phyloP scores from a whole-genome alignment of 768 basidiomycete species.

The Agaricus sinodeliciosus region DNA sequence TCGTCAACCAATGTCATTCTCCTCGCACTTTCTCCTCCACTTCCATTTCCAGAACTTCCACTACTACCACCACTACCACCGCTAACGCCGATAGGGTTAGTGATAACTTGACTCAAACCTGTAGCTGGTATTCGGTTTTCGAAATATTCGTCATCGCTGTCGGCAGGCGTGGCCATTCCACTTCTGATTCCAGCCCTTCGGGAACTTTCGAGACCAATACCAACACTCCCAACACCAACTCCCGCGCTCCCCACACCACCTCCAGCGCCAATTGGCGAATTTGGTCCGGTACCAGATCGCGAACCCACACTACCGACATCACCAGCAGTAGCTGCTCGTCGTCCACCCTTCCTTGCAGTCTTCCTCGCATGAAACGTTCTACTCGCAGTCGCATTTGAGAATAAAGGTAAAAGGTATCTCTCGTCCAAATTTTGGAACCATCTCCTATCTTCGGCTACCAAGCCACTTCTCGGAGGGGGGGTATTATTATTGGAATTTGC shows the following conservation, averaged over 20 bases:
- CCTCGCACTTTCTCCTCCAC: conserved; percentile 11
- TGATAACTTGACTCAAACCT: conserved; percentile 28
- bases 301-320: conserved; percentile 6
- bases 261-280: neutral
- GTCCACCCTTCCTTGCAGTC: conserved; percentile 41
- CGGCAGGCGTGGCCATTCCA: conserved; percentile 27
- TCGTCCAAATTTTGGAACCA: conserved; percentile 98
- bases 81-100: neutral
- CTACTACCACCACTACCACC: neutral
- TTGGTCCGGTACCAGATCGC: conserved; percentile 1
- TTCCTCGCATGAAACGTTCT: conserved; percentile 78
- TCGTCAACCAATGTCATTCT: conserved; percentile 30
- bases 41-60: neutral
- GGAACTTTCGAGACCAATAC: neutral
- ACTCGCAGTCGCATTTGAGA: conserved; percentile 87
- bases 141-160: conserved; percentile 31
- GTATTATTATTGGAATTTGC: conserved; percentile 6
- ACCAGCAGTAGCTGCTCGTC: conserved; percentile 21
- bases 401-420: conserved; percentile 86
- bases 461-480: conserved; percentile 15
- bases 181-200: conserved; percentile 16
- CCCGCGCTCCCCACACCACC: neutral
- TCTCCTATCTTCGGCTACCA: conserved; percentile 63
- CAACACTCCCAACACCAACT: too few species aligned
- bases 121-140: conserved; percentile 29